phyloP scores from a whole-genome alignment of 208 protist species.

The Leishmania tarentolae region DNA sequence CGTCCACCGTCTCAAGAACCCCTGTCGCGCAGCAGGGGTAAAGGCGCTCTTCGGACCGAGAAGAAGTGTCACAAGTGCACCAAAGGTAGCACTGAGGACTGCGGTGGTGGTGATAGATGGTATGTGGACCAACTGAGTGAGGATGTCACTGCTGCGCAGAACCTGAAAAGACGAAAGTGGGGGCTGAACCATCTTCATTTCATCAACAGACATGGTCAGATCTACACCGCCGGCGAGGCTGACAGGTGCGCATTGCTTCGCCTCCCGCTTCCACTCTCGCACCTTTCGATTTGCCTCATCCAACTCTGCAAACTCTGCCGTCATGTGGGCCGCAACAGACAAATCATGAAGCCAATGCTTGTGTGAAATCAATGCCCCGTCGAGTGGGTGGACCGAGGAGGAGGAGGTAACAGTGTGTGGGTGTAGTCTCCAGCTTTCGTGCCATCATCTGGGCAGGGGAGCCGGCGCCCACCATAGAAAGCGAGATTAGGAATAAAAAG shows the following conservation, averaged over 20 bases:
- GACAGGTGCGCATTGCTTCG: constrained; percentile 25
- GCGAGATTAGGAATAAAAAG: background rate
- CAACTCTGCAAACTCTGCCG: constrained; percentile 18
- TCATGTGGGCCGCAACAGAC: background rate
- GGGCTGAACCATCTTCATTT: constrained; percentile 13
- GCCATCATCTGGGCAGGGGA: background rate
- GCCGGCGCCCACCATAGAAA: background rate
- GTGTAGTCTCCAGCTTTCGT: background rate
- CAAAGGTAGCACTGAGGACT: constrained; percentile 36
- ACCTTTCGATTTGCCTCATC: constrained; percentile 45
- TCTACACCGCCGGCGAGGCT: constrained; percentile 34
- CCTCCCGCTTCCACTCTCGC: constrained; percentile 45
- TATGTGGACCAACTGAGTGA: constrained; percentile 35
- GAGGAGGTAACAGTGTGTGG: background rate
- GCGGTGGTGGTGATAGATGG: constrained; percentile 47
- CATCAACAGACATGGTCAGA: constrained; percentile 41
- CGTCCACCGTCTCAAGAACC: background rate
- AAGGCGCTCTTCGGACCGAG: constrained; percentile 1
- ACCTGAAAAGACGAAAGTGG: constrained; percentile 30
- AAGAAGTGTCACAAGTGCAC: constrained; percentile 27
- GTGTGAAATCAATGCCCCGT: background rate
- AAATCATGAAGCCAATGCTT: too few species aligned
- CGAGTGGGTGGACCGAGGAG: background rate
- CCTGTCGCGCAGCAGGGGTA: background rate
- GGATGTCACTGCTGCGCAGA: constrained; percentile 34